Evolutionary conservation across 768 basidiomycete genomes (phyloP).

Genomic region (Lactarius psammicola): DNA sequence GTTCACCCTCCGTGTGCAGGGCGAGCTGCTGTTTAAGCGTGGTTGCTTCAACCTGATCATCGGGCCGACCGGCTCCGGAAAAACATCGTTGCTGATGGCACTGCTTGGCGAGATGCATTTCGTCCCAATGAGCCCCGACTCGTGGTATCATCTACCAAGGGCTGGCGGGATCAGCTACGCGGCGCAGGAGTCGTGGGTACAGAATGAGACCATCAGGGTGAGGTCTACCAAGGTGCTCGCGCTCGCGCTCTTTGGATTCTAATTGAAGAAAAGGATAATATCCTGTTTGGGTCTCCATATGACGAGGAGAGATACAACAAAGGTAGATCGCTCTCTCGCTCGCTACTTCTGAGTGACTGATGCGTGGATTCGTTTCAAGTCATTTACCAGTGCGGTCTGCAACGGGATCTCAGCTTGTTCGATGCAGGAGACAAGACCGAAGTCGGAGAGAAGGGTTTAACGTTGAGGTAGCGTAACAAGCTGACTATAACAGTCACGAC

Average conservation of each 20-base stretch:
- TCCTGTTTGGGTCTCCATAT: conserved; percentile 48
- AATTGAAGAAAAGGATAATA: conserved; percentile 42
- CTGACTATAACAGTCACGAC: not conserved
- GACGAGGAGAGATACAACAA: conserved; percentile 46
- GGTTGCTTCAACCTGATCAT: conserved; percentile 56
- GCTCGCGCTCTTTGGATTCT: not conserved
- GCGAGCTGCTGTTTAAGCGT: conserved; percentile 52
- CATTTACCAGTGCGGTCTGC: conserved; percentile 30
- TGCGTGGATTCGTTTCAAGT: not conserved
- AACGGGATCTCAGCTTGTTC: conserved; percentile 47
- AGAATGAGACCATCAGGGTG: conserved; percentile 72
- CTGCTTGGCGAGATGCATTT: conserved; percentile 70
- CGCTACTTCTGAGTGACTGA: not conserved
- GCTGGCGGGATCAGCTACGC: conserved; percentile 71
- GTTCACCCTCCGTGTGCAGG: conserved; percentile 51
- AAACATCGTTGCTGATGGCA: conserved; percentile 68
- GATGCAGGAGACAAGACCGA: conserved; percentile 52
- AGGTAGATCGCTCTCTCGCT: conserved; percentile 29
- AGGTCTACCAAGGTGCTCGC: not conserved
- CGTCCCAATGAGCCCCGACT: conserved; percentile 47
- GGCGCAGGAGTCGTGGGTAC: conserved; percentile 83
- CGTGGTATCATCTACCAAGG: conserved; percentile 71
- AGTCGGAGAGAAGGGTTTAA: conserved; percentile 58
- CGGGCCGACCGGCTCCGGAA: conserved; percentile 58
- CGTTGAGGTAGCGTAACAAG: conserved; percentile 34